Base-by-base conservation (phyloP, 495 filamentous ascomycete species). In the Neurospora tetrasperma region DNA sequence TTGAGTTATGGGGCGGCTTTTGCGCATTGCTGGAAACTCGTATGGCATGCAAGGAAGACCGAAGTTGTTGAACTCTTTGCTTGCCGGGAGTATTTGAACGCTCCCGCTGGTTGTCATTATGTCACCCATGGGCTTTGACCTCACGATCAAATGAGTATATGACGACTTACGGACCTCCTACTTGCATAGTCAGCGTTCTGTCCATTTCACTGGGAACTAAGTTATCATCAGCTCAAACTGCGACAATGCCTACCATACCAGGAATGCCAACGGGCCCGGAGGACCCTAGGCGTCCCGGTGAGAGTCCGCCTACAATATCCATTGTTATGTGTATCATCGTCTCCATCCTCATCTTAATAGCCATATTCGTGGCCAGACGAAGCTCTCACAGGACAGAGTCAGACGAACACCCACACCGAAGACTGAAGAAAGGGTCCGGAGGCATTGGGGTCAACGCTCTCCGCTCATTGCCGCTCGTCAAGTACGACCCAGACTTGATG, bases 281-380 rank as follows among this genome's bases (percentile, higher is more conserved):
- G 27, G 27, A 35, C 27, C 54, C 54, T 27, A 66, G 54, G 14
- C 54, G 31, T 35, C 14, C 40, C 42, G 70, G 27, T 62, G 59
- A n/a, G 35, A 66, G 41, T 40, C 42, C 74, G 43, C 70, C 48
- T 20, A 39, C 71, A 5, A 72, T 73, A 7, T 71, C 71, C 38
- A 73, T 75, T 44, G 35, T 75, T 8, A 41, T 76, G 14, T 68
- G 70, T 69, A 44, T 76, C 20, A 16, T 69, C 4, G 44, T 76
- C 11, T 44, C 70, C n/a, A 70, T 68, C 44, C 20, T 76, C 62
- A 69, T 76, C 23, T 40, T 75, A 20, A 11, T 73, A 27, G 62
- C 44, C 14, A 16, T 75, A 40, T 76, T 66, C 39, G 40, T 72
- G 11, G 74, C 75, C n/a, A 46, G 71, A 16, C 70, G 71, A 12